phyloP scores from a whole-genome alignment of 225 moss, liverwort and hornwort genomes.

The Anthoceros angustus region DNA sequence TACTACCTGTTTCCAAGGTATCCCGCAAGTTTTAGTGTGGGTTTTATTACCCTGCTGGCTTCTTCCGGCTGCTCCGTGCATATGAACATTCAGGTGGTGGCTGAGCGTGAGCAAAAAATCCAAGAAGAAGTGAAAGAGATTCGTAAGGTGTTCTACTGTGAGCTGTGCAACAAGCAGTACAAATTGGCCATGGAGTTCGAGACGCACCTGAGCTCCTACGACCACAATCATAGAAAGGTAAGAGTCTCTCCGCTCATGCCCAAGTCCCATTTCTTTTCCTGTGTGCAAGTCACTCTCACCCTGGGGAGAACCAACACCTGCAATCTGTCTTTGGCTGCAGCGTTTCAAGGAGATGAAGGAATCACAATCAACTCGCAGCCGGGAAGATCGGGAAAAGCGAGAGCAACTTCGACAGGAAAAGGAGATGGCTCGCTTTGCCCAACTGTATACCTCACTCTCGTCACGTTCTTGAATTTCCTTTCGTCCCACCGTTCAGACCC shows the following conservation, averaged over 20 bases:
- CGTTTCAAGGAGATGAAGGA: constrained; percentile 99
- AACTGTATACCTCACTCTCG: constrained; percentile 29
- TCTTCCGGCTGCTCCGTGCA: constrained; percentile 79
- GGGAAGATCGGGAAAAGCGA: constrained; percentile 85
- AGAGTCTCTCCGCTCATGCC: neutral
- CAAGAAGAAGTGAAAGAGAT: constrained; percentile 99
- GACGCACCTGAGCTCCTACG: constrained; percentile 92
- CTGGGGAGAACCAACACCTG: neutral
- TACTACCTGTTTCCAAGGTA: constrained; percentile 47
- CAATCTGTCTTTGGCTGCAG: constrained; percentile 15
- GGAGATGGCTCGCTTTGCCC: constrained; percentile 73
- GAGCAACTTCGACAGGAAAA: constrained; percentile 90
- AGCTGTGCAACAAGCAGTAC: constrained; percentile 99
- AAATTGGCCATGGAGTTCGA: constrained; percentile 96
- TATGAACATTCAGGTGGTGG: constrained; percentile 90
- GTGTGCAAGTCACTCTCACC: neutral
- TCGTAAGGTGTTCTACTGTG: constrained; percentile 85
- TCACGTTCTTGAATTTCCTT: neutral
- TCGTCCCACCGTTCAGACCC: constrained; percentile 1
- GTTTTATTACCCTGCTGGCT: constrained; percentile 95
- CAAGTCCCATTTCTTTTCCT: constrained; percentile 3
- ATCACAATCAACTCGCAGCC: constrained; percentile 54
- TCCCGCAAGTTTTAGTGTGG: constrained; percentile 93
- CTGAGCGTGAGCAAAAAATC: constrained; percentile 96
- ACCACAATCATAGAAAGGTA: constrained; percentile 99